Evolutionary conservation across 2,329 filamentous ascomycete species (phyloP).

Genomic region (Fusarium sp.): DNA sequence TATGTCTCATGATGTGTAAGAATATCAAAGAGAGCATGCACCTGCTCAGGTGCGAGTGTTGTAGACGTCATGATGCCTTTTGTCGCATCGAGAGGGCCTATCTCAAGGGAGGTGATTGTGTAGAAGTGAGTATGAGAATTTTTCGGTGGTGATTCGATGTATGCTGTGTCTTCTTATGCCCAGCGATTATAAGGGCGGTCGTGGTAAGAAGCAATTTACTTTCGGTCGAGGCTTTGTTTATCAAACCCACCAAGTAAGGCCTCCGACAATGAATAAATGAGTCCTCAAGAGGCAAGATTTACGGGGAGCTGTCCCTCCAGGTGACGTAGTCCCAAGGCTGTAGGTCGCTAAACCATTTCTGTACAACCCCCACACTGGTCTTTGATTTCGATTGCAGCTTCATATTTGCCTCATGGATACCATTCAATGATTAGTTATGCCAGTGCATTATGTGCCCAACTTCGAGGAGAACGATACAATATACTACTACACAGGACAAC

Average conservation of each 20-base stretch:
- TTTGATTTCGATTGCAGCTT: neutral
- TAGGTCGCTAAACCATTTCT: constrained; percentile 21
- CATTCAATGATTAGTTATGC: neutral
- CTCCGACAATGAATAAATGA: constrained; percentile 3
- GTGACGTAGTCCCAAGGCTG: constrained; percentile 32
- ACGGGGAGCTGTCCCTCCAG: neutral
- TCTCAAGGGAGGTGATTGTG: neutral
- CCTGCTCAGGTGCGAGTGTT: constrained; percentile 54
- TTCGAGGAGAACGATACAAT: too few species aligned
- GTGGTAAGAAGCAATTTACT: neutral
- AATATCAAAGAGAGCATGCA: constrained; percentile 67
- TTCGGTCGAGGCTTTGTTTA: neutral
- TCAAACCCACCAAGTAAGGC: neutral
- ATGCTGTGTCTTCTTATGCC: neutral
- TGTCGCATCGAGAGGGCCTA: constrained; percentile 21
- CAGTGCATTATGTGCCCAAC: neutral
- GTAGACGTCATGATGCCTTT: constrained; percentile 37
- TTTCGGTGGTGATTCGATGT: neutral
- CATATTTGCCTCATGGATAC: neutral
- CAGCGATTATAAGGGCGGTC: neutral
- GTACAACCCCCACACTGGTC: neutral
- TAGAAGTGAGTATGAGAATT: neutral
- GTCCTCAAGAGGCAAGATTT: neutral
- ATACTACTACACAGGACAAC: too few species aligned
- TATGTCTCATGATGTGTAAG: constrained; percentile 70